A percentile compares a stretch with the other conserved stretches of the same genome.
phyloP scores from a whole-genome alignment of 2,329 filamentous ascomycete genomes.

The Trichoderma harzianum region DNA sequence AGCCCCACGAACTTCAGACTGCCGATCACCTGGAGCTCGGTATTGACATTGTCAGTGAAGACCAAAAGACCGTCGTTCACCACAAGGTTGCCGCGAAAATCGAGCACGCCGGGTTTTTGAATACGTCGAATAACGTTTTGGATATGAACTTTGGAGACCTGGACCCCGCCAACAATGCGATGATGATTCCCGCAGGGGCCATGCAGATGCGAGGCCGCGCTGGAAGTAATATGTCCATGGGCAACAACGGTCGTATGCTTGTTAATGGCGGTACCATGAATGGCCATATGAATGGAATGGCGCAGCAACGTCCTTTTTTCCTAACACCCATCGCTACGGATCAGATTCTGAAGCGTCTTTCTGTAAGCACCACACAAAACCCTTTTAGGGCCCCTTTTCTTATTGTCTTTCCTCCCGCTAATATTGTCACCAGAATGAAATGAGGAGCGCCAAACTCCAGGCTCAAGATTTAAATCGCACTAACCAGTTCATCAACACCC shows the following conservation, averaged over 20 bases:
- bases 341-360: slow-evolving; percentile 73
- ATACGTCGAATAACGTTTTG: slow-evolving; percentile 69
- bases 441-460: slow-evolving; percentile 85
- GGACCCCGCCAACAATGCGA: slow-evolving; percentile 71
- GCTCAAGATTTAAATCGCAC: slow-evolving; percentile 81
- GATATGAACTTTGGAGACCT: slow-evolving; percentile 92
- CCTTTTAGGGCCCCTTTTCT: neutral
- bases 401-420: slow-evolving; percentile 16
- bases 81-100: slow-evolving; percentile 98
- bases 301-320: slow-evolving; percentile 79
- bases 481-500: slow-evolving; percentile 72
- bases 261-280: slow-evolving; percentile 45
- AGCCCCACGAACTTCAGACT: slow-evolving; percentile 88
- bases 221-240: slow-evolving; percentile 63
- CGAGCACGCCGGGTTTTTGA: slow-evolving; percentile 86
- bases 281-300: slow-evolving; percentile 55
- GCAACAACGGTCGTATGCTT: slow-evolving; percentile 59
- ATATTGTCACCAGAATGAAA: slow-evolving; percentile 63
- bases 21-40: slow-evolving; percentile 91
- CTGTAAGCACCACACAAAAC: slow-evolving; percentile 28
- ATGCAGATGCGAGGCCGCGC: slow-evolving; percentile 69
- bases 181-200: slow-evolving; percentile 67
- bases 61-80: slow-evolving; percentile 97
- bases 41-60: slow-evolving; percentile 97
- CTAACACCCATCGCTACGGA: slow-evolving; percentile 88